A percentile compares a stretch with the other conserved stretches of the same genome.
phyloP scores from a whole-genome alignment of 2,329 filamentous ascomycete genomes.

The Botrytis sinoallii region DNA sequence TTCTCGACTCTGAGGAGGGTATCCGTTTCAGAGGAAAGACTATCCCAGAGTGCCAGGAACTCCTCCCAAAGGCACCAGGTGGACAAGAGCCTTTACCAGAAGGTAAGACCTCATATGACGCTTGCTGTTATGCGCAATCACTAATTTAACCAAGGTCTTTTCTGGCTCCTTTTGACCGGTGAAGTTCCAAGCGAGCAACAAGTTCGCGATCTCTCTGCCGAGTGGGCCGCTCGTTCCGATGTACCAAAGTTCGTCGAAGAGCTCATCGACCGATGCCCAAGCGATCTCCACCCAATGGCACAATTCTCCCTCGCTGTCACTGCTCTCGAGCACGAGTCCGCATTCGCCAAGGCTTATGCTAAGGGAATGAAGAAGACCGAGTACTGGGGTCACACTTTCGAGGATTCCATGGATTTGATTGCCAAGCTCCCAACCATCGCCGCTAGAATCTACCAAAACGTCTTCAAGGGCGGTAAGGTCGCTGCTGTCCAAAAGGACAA shows the following conservation, averaged over 20 bases:
- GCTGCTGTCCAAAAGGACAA: constrained; percentile 95
- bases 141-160: constrained; percentile 63
- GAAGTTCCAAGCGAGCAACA: constrained; percentile 98
- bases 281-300: constrained; percentile 98
- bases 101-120: constrained; percentile 49
- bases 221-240: constrained; percentile 97
- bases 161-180: constrained; percentile 98
- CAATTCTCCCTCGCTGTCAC: constrained; percentile 98
- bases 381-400: constrained; percentile 99
- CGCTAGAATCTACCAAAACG: constrained; percentile 98
- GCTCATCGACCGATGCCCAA: constrained; percentile 99
- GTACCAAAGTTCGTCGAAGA: constrained; percentile 98
- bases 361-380: constrained; percentile 99
- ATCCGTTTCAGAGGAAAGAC: constrained; percentile 99
- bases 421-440: constrained; percentile 99
- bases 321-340: constrained; percentile 96
- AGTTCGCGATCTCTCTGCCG: constrained; percentile 94
- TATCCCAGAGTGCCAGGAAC: constrained; percentile 96
- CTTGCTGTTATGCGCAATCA: background rate
- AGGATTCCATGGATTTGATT: constrained; percentile 99
- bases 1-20: constrained; percentile 97
- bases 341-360: constrained; percentile 97
- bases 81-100: constrained; percentile 96
- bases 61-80: constrained; percentile 94
- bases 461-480: constrained; percentile 99